These are phyloP conservation scores for Penicillium sp. DNA, from an alignment of 2,329 filamentous ascomycete genomes.

Conservation along the genomic window DNA sequence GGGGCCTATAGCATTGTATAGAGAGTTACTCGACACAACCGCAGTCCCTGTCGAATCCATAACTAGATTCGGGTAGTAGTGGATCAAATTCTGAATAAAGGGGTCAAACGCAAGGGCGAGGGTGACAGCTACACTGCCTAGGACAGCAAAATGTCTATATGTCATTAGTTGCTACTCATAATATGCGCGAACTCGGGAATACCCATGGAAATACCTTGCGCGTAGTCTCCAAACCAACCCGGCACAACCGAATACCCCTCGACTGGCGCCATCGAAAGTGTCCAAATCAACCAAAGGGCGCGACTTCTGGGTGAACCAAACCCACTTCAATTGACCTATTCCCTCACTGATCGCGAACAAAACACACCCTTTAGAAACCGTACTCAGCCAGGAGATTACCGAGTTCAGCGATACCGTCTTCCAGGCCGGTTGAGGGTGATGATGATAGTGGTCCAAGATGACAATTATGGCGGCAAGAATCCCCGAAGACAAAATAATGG, in stretches of 20 bases:
- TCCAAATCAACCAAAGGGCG: conserved; percentile 8
- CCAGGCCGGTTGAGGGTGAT: conserved; percentile 16
- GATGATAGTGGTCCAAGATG: too few relatives aligned
- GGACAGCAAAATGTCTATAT: conserved; percentile 14
- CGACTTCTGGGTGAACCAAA: conserved; percentile 12
- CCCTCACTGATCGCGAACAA: conserved; percentile 12
- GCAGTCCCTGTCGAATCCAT: neutral
- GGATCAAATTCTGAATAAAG: conserved; percentile 16
- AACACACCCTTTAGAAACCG: conserved; percentile 12
- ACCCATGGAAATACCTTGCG: conserved; percentile 3
- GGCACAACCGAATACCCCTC: conserved; percentile 10
- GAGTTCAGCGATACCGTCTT: conserved; percentile 13
- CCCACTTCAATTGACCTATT: conserved; percentile 18
- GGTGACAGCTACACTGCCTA: conserved; percentile 8
- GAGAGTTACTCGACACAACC: neutral
- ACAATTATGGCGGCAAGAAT: too few relatives aligned
- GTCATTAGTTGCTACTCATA: neutral
- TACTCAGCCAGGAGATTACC: conserved; percentile 17
- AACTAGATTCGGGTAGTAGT: neutral
- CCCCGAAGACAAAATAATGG: too few relatives aligned
- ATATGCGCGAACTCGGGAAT: neutral
- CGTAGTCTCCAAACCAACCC: conserved; percentile 12
- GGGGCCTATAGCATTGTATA: too few relatives aligned
- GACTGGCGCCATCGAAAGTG: conserved; percentile 14
- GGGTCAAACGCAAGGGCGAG: conserved; percentile 15